phyloP scores from a whole-genome alignment of 192 early-diverging fungal genomes.

The Entomortierella chlamydospora region DNA sequence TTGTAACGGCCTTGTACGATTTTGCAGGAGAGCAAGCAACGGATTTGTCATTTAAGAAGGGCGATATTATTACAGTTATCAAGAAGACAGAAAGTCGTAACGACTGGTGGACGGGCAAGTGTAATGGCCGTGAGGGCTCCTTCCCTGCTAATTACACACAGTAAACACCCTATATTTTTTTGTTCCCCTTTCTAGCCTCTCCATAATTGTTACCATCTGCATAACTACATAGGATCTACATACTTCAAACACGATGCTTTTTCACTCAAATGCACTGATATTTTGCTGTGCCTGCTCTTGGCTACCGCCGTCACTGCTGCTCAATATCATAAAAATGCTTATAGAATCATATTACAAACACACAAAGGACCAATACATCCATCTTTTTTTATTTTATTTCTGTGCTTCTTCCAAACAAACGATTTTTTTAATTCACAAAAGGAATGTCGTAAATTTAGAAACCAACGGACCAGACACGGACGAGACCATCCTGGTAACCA shows the following conservation, averaged over 20 bases:
- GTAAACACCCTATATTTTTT: neutral
- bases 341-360: no score
- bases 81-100: conserved; percentile 76
- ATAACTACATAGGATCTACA: no score
- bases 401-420: neutral
- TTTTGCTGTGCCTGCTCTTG: no score
- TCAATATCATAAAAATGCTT: no score
- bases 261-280: no score
- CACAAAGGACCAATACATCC: neutral
- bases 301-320: no score
- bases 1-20: conserved; percentile 86
- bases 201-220: no score
- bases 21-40: conserved; percentile 83
- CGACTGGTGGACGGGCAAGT: conserved; percentile 93
- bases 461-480: conserved; percentile 57
- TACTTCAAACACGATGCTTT: no score
- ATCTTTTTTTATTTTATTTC: conserved; percentile 1
- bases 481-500: conserved; percentile 86
- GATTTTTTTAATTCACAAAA: conserved; percentile 1
- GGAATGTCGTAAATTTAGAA: conserved; percentile 12
- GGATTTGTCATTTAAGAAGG: conserved; percentile 87
- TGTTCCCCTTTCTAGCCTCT: neutral
- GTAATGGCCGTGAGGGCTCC: conserved; percentile 70
- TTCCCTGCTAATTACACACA: conserved; percentile 87
- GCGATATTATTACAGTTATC: conserved; percentile 85